Conservation (phyloP, 352 stramenopile species). For the Thalassiosira hispida region DNA sequence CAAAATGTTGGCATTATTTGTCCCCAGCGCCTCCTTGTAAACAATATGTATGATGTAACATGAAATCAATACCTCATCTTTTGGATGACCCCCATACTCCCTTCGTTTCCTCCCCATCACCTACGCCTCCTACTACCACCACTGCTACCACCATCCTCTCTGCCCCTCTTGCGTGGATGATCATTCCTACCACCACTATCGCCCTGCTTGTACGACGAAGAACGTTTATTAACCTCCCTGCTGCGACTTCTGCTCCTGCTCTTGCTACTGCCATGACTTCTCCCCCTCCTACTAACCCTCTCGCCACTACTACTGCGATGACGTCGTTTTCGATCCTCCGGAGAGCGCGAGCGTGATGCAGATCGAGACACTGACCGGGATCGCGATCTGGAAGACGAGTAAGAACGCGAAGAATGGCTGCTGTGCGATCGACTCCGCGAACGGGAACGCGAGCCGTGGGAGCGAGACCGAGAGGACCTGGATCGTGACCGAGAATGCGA, state of each 20-base stretch:
- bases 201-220: too few relatives aligned
- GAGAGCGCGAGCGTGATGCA: slow-evolving; percentile 2
- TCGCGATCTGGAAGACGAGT: slow-evolving; percentile 17
- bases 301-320: slow-evolving; percentile 20
- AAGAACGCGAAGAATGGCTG: slow-evolving; percentile 18
- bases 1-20: too few relatives aligned
- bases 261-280: background rate
- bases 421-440: background rate
- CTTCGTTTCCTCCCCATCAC: too few relatives aligned
- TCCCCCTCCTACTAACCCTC: slow-evolving; percentile 8
- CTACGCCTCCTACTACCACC: too few relatives aligned
- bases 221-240: too few relatives aligned
- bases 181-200: too few relatives aligned
- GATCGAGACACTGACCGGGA: slow-evolving; percentile 35
- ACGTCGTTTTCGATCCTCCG: background rate
- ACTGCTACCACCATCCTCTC: too few relatives aligned
- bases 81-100: too few relatives aligned
- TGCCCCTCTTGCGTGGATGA: too few relatives aligned
- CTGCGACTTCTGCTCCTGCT: slow-evolving; percentile 12
- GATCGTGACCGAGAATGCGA: slow-evolving; percentile 9
- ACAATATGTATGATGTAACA: too few relatives aligned
- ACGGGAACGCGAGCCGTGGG: background rate
- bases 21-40: too few relatives aligned
- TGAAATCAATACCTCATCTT: too few relatives aligned
- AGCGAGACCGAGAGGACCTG: slow-evolving; percentile 1